phyloP scores from a whole-genome alignment of 257 asterid species.

The Cynanchum wilfordii region DNA sequence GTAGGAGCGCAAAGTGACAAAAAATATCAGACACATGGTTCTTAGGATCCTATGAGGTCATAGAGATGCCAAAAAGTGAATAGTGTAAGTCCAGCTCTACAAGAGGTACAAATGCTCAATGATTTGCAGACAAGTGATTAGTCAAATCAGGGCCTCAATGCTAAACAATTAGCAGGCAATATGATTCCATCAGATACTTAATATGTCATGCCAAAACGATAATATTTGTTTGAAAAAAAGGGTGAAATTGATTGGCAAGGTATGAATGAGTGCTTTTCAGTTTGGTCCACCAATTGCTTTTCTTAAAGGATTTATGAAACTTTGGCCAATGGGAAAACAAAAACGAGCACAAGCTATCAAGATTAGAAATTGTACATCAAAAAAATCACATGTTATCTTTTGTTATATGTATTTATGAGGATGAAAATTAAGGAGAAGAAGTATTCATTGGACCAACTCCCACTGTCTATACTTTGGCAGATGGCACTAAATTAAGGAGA shows the following conservation, averaged over 20 bases:
- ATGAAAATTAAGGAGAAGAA: not conserved
- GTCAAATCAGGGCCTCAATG: conserved; percentile 19
- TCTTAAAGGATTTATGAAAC: not conserved
- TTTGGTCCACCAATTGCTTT: conserved; percentile 29
- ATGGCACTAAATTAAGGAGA: not conserved
- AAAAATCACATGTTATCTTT: conserved; percentile 3
- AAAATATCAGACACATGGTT: not conserved
- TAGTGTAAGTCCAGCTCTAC: not conserved
- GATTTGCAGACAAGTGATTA: conserved; percentile 10
- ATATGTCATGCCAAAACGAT: conserved; percentile 15
- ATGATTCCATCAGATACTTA: not conserved
- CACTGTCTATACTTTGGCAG: not conserved
- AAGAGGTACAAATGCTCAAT: not conserved
- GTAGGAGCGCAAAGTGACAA: not conserved
- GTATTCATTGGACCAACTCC: not conserved
- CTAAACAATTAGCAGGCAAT: not conserved
- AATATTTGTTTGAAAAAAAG: not conserved
- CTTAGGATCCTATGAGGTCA: not conserved
- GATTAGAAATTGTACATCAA: conserved; percentile 6
- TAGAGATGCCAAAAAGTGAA: not conserved
- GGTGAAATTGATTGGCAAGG: conserved; percentile 17
- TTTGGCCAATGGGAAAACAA: conserved; percentile 1
- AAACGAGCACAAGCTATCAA: not conserved
- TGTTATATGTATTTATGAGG: conserved; percentile 1
- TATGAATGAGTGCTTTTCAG: conserved; percentile 13